Conservation (phyloP, 768 basidiomycete species). For the Boletellus ananiceps region DNA sequence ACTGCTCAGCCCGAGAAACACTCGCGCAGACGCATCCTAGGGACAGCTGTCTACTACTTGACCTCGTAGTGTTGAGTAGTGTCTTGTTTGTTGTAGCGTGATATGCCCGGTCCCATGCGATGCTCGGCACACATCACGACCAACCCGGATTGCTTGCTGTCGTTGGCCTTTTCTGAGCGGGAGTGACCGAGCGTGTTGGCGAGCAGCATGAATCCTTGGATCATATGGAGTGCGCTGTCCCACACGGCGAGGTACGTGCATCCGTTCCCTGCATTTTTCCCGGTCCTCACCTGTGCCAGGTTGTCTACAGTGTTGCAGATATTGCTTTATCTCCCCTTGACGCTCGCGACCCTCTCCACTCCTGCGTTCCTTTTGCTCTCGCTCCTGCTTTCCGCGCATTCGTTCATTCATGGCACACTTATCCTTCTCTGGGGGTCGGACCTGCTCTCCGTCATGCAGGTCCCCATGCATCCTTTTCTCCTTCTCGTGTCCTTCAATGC, state of each 20-base stretch:
- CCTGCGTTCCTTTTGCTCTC: constrained; percentile 80
- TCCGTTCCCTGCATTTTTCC: neutral
- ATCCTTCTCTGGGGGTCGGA: constrained; percentile 67
- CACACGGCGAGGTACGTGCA: constrained; percentile 53
- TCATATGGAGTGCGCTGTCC: constrained; percentile 61
- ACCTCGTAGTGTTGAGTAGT: neutral
- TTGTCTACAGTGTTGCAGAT: constrained; percentile 77
- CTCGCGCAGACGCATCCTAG: constrained; percentile 20
- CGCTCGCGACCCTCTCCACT: constrained; percentile 75
- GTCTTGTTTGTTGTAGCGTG: neutral
- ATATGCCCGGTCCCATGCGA: neutral
- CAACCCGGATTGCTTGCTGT: no score
- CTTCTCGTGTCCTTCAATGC: constrained; percentile 84
- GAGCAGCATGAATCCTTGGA: constrained; percentile 47
- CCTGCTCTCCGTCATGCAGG: constrained; percentile 70
- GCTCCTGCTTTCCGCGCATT: constrained; percentile 68
- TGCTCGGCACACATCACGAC: neutral
- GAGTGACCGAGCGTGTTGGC: neutral
- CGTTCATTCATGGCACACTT: constrained; percentile 79
- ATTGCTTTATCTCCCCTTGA: constrained; percentile 78
- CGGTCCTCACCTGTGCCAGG: constrained; percentile 34
- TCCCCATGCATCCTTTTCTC: constrained; percentile 83
- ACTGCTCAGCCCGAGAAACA: constrained; percentile 59
- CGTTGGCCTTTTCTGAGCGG: no score
- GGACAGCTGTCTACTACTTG: constrained; percentile 17